Percentiles rank a stretch among this genome's conserved stretches.
Evolutionary conservation across 805 yeast species (phyloP).

Genomic region (Saturnispora sekii): DNA sequence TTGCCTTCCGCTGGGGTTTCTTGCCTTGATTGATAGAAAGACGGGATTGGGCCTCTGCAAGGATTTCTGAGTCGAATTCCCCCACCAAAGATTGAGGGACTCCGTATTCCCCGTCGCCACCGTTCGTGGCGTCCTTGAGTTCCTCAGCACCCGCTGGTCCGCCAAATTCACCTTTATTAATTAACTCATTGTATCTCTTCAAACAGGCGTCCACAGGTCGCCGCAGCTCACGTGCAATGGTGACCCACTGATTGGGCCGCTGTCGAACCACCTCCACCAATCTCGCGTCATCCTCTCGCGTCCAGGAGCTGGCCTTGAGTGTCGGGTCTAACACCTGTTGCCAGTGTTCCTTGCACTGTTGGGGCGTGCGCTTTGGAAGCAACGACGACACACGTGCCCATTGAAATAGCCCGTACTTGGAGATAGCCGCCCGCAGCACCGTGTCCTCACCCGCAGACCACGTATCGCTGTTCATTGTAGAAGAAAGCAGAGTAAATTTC

Average conservation of each 20-base stretch:
- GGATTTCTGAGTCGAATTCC: slow-evolving; percentile 86
- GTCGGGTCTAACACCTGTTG: slow-evolving; percentile 75
- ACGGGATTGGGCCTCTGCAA: slow-evolving; percentile 90
- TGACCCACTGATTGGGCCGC: slow-evolving; percentile 91
- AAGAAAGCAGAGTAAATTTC: not conserved
- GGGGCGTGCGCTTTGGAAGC: slow-evolving; percentile 75
- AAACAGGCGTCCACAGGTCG: slow-evolving; percentile 82
- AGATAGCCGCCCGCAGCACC: slow-evolving; percentile 79
- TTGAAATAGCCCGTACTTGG: slow-evolving; percentile 88
- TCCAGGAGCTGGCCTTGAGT: slow-evolving; percentile 58
- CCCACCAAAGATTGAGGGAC: slow-evolving; percentile 40
- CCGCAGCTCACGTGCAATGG: slow-evolving; percentile 72
- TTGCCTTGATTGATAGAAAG: slow-evolving; percentile 89
- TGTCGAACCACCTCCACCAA: slow-evolving; percentile 55
- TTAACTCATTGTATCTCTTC: slow-evolving; percentile 67
- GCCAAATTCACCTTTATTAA: slow-evolving; percentile 37
- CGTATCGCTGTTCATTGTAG: not conserved
- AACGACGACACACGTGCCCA: slow-evolving; percentile 92
- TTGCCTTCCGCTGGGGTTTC: slow-evolving; percentile 80
- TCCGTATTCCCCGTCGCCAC: too few species aligned
- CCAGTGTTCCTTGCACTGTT: slow-evolving; percentile 92
- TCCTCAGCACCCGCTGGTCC: slow-evolving; percentile 9
- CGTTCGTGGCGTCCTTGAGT: too few species aligned
- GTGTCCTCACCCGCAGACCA: slow-evolving; percentile 88
- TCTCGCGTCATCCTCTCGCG: slow-evolving; percentile 64